Conservation (phyloP, 441 rosid species). For the Flueggea neowawraea region DNA sequence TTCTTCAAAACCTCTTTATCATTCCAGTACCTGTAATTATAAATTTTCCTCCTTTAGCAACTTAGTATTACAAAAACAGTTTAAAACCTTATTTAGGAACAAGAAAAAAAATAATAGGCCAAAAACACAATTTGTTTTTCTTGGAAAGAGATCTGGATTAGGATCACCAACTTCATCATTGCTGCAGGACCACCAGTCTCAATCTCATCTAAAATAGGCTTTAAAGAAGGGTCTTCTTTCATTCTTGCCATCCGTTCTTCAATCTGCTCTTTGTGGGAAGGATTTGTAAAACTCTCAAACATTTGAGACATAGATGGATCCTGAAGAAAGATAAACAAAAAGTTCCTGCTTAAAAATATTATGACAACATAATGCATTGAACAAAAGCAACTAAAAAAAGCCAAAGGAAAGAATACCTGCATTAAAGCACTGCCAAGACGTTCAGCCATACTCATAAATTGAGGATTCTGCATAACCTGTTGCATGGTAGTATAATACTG, state of each 20-base stretch:
- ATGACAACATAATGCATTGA: background rate
- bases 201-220: constrained; percentile 86
- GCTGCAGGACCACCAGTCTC: constrained; percentile 92
- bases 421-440: constrained; percentile 86
- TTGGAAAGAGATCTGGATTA: background rate
- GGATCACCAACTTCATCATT: constrained; percentile 76
- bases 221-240: constrained; percentile 86
- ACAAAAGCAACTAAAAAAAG: background rate
- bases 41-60: too few relatives aligned
- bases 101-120: too few relatives aligned
- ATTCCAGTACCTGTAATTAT: too few relatives aligned
- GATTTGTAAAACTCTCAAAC: constrained; percentile 80
- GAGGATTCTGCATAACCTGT: constrained; percentile 95
- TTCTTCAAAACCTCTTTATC: too few relatives aligned
- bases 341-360: constrained; percentile 10
- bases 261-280: constrained; percentile 67
- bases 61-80: too few relatives aligned
- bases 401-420: constrained; percentile 53
- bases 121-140: too few relatives aligned
- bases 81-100: too few relatives aligned
- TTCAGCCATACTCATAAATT: constrained; percentile 93
- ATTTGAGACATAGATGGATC: constrained; percentile 95
- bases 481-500: constrained; percentile 84
- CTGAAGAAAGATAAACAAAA: constrained; percentile 28
- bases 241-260: constrained; percentile 84